Percentiles rank a stretch among this genome's conserved stretches.
Conservation (phyloP, 352 stramenopile genomes). For the Blastocystis sp. region DNA sequence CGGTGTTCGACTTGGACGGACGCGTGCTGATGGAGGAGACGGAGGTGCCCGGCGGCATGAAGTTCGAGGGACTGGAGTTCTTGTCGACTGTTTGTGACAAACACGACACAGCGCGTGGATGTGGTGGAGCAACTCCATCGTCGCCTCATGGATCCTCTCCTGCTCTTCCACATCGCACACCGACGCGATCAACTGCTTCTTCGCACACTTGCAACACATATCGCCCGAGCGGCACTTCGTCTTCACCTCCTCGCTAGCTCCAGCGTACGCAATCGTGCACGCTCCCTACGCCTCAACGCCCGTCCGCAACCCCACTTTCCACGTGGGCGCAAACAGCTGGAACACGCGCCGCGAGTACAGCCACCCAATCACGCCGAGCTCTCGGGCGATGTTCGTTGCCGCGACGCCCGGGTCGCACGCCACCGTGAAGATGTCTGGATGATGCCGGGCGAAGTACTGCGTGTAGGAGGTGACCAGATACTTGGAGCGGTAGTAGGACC, state of each 20-base stretch:
- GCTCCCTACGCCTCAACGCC: conserved; percentile 16
- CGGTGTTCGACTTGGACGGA: conserved; percentile 87
- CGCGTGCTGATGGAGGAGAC: conserved; percentile 88
- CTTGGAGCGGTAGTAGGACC: conserved; percentile 53
- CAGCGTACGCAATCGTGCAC: conserved; percentile 56
- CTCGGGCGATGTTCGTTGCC: conserved; percentile 35
- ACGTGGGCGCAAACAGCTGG: conserved; percentile 22
- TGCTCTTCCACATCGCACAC: conserved; percentile 11
- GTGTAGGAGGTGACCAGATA: conserved; percentile 57
- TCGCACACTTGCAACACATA: conserved; percentile 42
- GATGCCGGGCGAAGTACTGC: conserved; percentile 8
- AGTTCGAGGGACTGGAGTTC: conserved; percentile 91
- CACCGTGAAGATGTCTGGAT: background rate
- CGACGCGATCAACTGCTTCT: conserved; percentile 15
- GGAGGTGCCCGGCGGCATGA: conserved; percentile 85
- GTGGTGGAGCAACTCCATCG: conserved; percentile 24
- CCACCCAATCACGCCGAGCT: conserved; percentile 54
- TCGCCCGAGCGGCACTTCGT: background rate
- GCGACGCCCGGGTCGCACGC: conserved; percentile 46
- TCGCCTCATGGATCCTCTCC: conserved; percentile 4
- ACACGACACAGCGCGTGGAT: background rate
- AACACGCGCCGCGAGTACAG: conserved; percentile 17
- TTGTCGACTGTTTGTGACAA: conserved; percentile 68
- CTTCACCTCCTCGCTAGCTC: conserved; percentile 21
- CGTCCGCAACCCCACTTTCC: background rate